phyloP scores from a whole-genome alignment of 768 basidiomycete species.

The Auricularia cornea region DNA sequence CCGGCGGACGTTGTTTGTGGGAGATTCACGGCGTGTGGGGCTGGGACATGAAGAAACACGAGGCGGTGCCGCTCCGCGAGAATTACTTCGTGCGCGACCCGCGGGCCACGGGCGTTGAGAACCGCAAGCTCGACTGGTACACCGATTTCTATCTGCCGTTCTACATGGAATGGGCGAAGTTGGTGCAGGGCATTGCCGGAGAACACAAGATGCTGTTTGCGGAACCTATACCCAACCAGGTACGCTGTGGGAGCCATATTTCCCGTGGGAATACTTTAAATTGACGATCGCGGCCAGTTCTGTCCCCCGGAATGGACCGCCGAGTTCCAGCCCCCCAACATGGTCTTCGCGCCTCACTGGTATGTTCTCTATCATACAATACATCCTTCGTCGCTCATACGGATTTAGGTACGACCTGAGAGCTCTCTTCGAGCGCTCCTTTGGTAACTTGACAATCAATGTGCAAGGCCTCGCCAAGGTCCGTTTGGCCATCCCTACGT shows the following conservation, averaged over 20 bases:
- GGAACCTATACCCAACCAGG: constrained; percentile 93
- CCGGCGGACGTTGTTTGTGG: constrained; percentile 62
- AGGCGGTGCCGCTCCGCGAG: constrained; percentile 70
- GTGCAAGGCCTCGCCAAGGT: constrained; percentile 89
- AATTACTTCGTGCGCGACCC: constrained; percentile 56
- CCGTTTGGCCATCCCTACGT: constrained; percentile 15
- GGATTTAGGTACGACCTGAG: constrained; percentile 80
- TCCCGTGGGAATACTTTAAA: too few species aligned
- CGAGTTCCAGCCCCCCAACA: constrained; percentile 49
- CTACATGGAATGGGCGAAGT: constrained; percentile 54
- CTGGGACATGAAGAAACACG: constrained; percentile 59
- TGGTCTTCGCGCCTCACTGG: constrained; percentile 74
- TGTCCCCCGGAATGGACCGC: constrained; percentile 72
- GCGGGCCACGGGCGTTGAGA: background rate
- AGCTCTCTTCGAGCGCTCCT: constrained; percentile 74
- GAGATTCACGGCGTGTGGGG: constrained; percentile 91
- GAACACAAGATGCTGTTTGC: constrained; percentile 54
- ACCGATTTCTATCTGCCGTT: constrained; percentile 79
- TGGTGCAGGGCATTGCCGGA: constrained; percentile 41
- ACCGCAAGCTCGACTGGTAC: constrained; percentile 66
- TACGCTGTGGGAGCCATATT: too few species aligned
- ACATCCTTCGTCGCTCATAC: constrained; percentile 17
- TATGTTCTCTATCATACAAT: constrained; percentile 23
- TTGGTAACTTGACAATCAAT: constrained; percentile 81
- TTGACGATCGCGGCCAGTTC: constrained; percentile 46